Percentiles rank a stretch among this genome's conserved stretches.
Conservation (phyloP, 1,284 basidiomycete genomes). For the Cerrena zonata region DNA sequence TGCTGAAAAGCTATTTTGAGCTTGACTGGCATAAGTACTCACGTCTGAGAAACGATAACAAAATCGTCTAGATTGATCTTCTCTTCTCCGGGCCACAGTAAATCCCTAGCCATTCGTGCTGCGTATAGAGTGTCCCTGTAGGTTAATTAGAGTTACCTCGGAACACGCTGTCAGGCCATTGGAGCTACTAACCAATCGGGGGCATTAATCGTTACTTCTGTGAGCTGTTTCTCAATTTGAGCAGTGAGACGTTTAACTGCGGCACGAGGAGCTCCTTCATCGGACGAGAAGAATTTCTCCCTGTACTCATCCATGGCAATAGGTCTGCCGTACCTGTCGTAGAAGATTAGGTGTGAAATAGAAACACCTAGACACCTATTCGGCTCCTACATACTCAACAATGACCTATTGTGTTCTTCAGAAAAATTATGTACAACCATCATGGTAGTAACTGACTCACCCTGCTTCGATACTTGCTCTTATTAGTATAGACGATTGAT, state of each 20-base stretch:
- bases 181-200: slow-evolving; percentile 73
- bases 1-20: no score
- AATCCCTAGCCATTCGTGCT: slow-evolving; percentile 82
- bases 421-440: no score
- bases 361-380: slow-evolving; percentile 3
- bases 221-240: slow-evolving; percentile 64
- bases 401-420: slow-evolving; percentile 56
- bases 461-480: slow-evolving; percentile 84
- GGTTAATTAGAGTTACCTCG: slow-evolving; percentile 1
- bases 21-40: slow-evolving; percentile 12
- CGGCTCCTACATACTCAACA: slow-evolving; percentile 69
- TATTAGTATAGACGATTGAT: slow-evolving; percentile 90
- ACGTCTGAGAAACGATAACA: slow-evolving; percentile 85
- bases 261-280: slow-evolving; percentile 63
- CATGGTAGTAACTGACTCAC: slow-evolving; percentile 52
- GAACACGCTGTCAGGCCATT: not conserved
- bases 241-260: slow-evolving; percentile 87
- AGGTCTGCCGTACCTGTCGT: slow-evolving; percentile 70
- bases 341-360: not conserved
- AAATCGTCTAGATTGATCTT: slow-evolving; percentile 75
- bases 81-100: slow-evolving; percentile 79
- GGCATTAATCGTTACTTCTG: slow-evolving; percentile 81
- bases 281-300: slow-evolving; percentile 68
- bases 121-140: slow-evolving; percentile 81
- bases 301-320: slow-evolving; percentile 73